A percentile compares a stretch with the other conserved stretches of the same genome.
Conservation (phyloP, 495 filamentous ascomycete genomes). For the Barbatosphaeria neglecta region DNA sequence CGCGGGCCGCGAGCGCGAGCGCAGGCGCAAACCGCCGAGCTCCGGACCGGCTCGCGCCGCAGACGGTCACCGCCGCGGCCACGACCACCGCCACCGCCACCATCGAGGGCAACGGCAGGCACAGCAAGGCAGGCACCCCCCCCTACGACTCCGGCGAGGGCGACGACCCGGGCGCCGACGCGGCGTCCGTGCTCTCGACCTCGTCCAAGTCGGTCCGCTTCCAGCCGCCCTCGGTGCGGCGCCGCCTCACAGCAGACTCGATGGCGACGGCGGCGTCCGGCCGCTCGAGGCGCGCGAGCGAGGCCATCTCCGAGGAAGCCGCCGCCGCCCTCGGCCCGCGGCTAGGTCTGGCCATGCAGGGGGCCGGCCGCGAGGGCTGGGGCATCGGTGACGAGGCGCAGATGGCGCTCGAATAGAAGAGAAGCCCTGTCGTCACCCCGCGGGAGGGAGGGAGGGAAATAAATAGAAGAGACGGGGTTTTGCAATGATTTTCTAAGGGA, state of each 20-base stretch:
- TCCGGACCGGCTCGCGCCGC: slow-evolving; percentile 3
- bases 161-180: slow-evolving; percentile 8
- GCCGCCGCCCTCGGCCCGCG: slow-evolving; percentile 17
- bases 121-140: background rate
- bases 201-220: slow-evolving; percentile 16
- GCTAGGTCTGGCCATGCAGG: slow-evolving; percentile 28
- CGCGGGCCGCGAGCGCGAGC: no score
- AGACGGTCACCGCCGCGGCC: slow-evolving; percentile 1
- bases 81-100: background rate
- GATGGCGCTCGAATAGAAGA: slow-evolving; percentile 40
- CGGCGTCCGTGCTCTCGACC: slow-evolving; percentile 16
- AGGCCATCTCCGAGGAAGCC: slow-evolving; percentile 23
- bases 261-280: slow-evolving; percentile 12
- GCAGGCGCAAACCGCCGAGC: no score
- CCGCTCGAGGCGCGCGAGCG: slow-evolving; percentile 20
- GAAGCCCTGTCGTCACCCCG: no score
- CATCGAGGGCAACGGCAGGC: background rate
- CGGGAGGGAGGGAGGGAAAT: no score
- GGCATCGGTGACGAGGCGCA: slow-evolving; percentile 44
- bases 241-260: background rate
- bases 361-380: slow-evolving; percentile 34
- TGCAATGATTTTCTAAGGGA: no score
- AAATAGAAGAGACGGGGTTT: no score
- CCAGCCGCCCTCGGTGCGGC: slow-evolving; percentile 6
- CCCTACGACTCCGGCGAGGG: slow-evolving; percentile 2